These are phyloP conservation scores for Westerdykella ornata DNA, from an alignment of 2,329 filamentous ascomycete species.

Conservation along the genomic window DNA sequence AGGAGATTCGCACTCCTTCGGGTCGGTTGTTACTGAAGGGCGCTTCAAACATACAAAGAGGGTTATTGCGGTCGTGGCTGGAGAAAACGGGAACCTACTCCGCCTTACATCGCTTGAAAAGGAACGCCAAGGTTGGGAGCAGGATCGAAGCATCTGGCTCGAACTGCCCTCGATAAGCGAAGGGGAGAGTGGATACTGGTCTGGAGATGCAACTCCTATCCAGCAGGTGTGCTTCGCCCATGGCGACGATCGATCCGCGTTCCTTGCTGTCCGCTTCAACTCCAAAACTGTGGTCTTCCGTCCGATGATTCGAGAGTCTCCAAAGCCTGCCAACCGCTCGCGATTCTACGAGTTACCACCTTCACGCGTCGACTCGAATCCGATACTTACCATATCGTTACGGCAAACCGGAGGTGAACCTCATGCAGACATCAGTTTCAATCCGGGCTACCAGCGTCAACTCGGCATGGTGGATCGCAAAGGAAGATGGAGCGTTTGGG, in stretches of 20 bases:
- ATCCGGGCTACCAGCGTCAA: conserved; percentile 54
- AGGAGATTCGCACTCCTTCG: conserved; percentile 49
- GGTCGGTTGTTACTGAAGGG: conserved; percentile 47
- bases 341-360: conserved; percentile 24
- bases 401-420: conserved; percentile 49
- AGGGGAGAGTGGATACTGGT: conserved; percentile 51
- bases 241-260: conserved; percentile 36
- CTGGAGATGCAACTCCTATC: conserved; percentile 47
- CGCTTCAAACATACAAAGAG: conserved; percentile 22
- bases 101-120: conserved; percentile 48
- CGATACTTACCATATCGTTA: conserved; percentile 48
- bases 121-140: conserved; percentile 51
- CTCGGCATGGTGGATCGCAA: conserved; percentile 59
- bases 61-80: conserved; percentile 36
- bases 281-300: conserved; percentile 46
- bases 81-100: conserved; percentile 54
- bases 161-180: conserved; percentile 40
- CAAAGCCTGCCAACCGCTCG: conserved; percentile 11
- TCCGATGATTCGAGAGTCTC: conserved; percentile 16
- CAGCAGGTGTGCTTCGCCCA: conserved; percentile 48
- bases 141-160: conserved; percentile 43
- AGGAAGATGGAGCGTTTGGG: conserved; percentile 64
- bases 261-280: conserved; percentile 48
- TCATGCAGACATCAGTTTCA: conserved; percentile 61
- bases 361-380: conserved; percentile 52